Conservation (phyloP, 2,329 filamentous ascomycete genomes). For the Ceratocystis smalleyi region DNA sequence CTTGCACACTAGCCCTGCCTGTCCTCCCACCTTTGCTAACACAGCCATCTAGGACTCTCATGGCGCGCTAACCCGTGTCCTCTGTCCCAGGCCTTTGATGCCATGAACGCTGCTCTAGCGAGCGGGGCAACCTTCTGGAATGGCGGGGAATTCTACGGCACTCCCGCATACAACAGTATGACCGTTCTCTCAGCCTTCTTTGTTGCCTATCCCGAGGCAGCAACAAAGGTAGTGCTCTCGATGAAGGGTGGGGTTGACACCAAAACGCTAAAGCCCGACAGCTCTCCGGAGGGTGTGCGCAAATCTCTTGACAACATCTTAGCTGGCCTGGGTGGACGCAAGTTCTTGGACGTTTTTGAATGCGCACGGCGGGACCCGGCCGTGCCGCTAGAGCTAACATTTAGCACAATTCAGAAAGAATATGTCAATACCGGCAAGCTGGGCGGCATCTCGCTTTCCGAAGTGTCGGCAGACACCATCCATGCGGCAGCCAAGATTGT, state of each 20-base stretch:
- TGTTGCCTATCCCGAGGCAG: slow-evolving; percentile 46
- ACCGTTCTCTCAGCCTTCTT: slow-evolving; percentile 48
- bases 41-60: slow-evolving; percentile 26
- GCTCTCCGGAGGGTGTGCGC: slow-evolving; percentile 38
- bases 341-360: slow-evolving; percentile 46
- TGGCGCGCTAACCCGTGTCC: slow-evolving; percentile 28
- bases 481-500: slow-evolving; percentile 31
- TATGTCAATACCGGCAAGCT: slow-evolving; percentile 38
- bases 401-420: slow-evolving; percentile 31
- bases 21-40: neutral
- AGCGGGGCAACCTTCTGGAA: slow-evolving; percentile 41
- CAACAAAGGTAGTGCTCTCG: slow-evolving; percentile 43
- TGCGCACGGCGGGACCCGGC: slow-evolving; percentile 40
- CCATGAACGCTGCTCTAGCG: slow-evolving; percentile 38
- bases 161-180: slow-evolving; percentile 40
- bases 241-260: slow-evolving; percentile 42
- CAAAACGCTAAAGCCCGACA: slow-evolving; percentile 29
- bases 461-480: slow-evolving; percentile 35
- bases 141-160: slow-evolving; percentile 50
- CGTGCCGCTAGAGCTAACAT: slow-evolving; percentile 30
- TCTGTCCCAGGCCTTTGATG: slow-evolving; percentile 36
- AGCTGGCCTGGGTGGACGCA: slow-evolving; percentile 34
- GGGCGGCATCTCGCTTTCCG: slow-evolving; percentile 37
- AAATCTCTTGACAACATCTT: slow-evolving; percentile 44
- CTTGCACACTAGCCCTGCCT: neutral